Conservation (phyloP, 1,284 basidiomycete species). For the Malassezia nana region DNA sequence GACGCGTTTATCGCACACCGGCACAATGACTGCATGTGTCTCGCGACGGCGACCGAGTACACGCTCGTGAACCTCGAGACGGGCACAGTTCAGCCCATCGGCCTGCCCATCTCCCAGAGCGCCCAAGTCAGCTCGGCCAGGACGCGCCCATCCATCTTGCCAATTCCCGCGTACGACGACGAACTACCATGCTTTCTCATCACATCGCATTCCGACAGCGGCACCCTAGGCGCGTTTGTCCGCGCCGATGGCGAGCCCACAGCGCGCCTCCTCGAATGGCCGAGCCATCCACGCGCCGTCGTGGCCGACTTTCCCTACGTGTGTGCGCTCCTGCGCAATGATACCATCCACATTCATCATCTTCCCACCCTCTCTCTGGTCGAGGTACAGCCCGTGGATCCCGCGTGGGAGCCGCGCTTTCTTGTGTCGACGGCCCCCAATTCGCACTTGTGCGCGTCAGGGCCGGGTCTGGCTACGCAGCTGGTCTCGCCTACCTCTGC, state of each 20-base stretch:
- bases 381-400: slow-evolving; percentile 24
- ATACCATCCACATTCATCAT: slow-evolving; percentile 36
- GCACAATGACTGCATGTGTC: slow-evolving; percentile 33
- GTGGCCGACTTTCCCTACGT: slow-evolving; percentile 25
- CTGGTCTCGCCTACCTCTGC: neutral
- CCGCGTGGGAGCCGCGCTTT: slow-evolving; percentile 26
- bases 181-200: slow-evolving; percentile 27
- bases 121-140: slow-evolving; percentile 33
- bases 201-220: slow-evolving; percentile 36
- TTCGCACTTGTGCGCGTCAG: neutral
- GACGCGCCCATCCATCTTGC: slow-evolving; percentile 37
- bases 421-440: slow-evolving; percentile 10
- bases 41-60: slow-evolving; percentile 40
- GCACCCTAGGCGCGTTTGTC: slow-evolving; percentile 43
- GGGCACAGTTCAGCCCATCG: slow-evolving; percentile 27
- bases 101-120: slow-evolving; percentile 43
- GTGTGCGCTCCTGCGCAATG: slow-evolving; percentile 37
- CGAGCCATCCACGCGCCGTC: slow-evolving; percentile 41
- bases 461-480: neutral
- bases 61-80: slow-evolving; percentile 33
- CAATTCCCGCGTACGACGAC: slow-evolving; percentile 14
- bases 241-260: slow-evolving; percentile 38
- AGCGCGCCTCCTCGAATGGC: slow-evolving; percentile 43
- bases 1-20: slow-evolving; percentile 40
- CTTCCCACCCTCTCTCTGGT: slow-evolving; percentile 22